Percentiles rank a stretch among this genome's conserved stretches.
phyloP scores from a whole-genome alignment of 108 stramenopile species.

The Skeletonema costatum region DNA sequence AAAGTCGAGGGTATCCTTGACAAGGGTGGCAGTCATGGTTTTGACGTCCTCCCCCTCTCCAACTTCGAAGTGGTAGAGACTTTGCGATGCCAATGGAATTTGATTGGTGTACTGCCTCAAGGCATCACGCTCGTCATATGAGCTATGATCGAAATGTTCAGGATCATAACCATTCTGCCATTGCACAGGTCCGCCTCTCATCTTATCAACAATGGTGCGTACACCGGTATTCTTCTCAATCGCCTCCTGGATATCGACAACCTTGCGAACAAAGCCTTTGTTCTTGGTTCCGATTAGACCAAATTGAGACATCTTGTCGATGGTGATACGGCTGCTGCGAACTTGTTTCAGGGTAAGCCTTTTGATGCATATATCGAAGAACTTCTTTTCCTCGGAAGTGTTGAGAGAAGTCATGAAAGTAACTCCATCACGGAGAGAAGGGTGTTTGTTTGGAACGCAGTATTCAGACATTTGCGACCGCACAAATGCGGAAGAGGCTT shows the following conservation, averaged over 20 bases:
- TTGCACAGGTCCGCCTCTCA: conserved; percentile 43
- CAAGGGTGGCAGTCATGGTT: neutral
- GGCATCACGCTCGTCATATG: conserved; percentile 46
- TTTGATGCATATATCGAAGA: conserved; percentile 35
- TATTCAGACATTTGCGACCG: conserved; percentile 24
- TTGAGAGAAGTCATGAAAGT: conserved; percentile 51
- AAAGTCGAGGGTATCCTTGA: neutral
- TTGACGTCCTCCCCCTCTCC: neutral
- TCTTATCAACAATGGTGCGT: conserved; percentile 39
- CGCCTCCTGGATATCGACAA: conserved; percentile 24
- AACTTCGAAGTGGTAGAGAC: conserved; percentile 1
- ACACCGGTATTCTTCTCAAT: conserved; percentile 47
- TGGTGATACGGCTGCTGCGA: conserved; percentile 43
- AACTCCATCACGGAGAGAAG: conserved; percentile 36
- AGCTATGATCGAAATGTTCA: conserved; percentile 45
- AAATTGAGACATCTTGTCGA: conserved; percentile 44
- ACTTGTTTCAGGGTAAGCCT: conserved; percentile 24
- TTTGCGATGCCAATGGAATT: conserved; percentile 8
- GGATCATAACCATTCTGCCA: conserved; percentile 46
- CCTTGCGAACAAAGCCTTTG: conserved; percentile 42
- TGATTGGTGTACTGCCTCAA: conserved; percentile 30
- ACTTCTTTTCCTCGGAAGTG: conserved; percentile 13
- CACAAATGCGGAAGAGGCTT: conserved; percentile 26
- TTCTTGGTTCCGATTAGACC: conserved; percentile 40
- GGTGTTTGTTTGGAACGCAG: conserved; percentile 28